Percentiles rank a stretch among this genome's conserved stretches.
phyloP scores from a whole-genome alignment of 2,329 filamentous ascomycete genomes.

The Davidsoniella virescens region DNA sequence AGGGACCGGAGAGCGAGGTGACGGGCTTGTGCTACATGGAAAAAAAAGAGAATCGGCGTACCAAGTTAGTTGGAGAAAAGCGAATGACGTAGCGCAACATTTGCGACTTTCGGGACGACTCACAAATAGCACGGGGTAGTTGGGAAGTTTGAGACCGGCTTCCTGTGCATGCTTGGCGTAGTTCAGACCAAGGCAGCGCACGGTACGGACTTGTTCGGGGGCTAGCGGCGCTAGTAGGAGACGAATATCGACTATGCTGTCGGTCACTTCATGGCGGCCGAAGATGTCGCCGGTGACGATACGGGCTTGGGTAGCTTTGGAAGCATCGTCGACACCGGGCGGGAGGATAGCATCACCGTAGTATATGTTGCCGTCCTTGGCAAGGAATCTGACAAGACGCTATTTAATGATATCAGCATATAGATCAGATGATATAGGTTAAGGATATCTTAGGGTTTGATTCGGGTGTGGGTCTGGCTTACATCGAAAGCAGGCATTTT shows the following conservation, averaged over 20 bases:
- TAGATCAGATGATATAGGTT: background rate
- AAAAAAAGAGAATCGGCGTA: background rate
- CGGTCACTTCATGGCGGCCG: slow-evolving; percentile 45
- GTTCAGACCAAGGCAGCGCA: slow-evolving; percentile 55
- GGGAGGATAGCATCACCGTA: slow-evolving; percentile 62
- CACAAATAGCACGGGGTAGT: slow-evolving; percentile 53
- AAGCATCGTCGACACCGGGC: slow-evolving; percentile 40
- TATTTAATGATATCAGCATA: slow-evolving; percentile 19
- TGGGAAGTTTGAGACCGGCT: slow-evolving; percentile 46
- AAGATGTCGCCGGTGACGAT: slow-evolving; percentile 52
- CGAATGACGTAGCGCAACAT: background rate
- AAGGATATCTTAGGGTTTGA: too few species aligned
- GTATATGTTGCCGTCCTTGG: slow-evolving; percentile 51
- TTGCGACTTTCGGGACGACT: background rate
- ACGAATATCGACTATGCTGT: slow-evolving; percentile 39
- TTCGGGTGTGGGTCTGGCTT: background rate
- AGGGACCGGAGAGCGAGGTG: slow-evolving; percentile 48
- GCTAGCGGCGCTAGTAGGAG: slow-evolving; percentile 48
- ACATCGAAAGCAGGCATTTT: slow-evolving; percentile 1
- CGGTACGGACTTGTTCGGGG: slow-evolving; percentile 44
- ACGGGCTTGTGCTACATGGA: slow-evolving; percentile 43
- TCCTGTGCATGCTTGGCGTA: slow-evolving; percentile 58
- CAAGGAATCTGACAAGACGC: slow-evolving; percentile 59
- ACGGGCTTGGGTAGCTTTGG: slow-evolving; percentile 41
- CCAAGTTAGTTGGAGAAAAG: too few species aligned